These are phyloP conservation scores for Pestalotiopsis sp. DNA, from an alignment of 2,329 filamentous ascomycete genomes.

Conservation along the genomic window DNA sequence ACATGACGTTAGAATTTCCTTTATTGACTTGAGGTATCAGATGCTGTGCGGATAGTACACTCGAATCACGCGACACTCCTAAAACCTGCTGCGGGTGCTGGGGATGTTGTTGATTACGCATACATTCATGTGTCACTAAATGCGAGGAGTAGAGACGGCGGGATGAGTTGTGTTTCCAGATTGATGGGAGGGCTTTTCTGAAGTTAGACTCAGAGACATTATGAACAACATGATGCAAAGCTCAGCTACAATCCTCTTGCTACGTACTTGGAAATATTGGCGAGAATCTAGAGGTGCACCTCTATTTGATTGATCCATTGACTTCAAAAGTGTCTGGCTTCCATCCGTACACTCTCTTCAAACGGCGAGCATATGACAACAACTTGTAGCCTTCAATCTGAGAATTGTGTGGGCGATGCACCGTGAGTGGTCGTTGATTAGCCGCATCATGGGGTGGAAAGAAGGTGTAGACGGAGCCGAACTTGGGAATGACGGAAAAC, in stretches of 20 bases:
- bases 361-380: conserved; percentile 29
- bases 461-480: conserved; percentile 45
- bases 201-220: neutral
- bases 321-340: conserved; percentile 31
- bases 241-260: neutral
- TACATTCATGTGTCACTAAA: neutral
- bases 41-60: neutral
- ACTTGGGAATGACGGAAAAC: conserved; percentile 41
- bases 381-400: conserved; percentile 36
- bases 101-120: neutral
- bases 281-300: neutral
- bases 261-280: neutral
- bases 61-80: neutral
- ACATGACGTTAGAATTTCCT: neutral
- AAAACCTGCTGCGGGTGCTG: neutral
- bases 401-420: conserved; percentile 40
- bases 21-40: neutral
- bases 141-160: neutral
- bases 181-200: neutral
- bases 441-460: conserved; percentile 29
- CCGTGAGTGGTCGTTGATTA: conserved; percentile 30
- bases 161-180: neutral
- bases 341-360: conserved; percentile 41
- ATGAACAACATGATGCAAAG: neutral
- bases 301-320: neutral